Base-by-base conservation (phyloP, 2,329 filamentous ascomycete genomes). In the Bipolaris bicolor region DNA sequence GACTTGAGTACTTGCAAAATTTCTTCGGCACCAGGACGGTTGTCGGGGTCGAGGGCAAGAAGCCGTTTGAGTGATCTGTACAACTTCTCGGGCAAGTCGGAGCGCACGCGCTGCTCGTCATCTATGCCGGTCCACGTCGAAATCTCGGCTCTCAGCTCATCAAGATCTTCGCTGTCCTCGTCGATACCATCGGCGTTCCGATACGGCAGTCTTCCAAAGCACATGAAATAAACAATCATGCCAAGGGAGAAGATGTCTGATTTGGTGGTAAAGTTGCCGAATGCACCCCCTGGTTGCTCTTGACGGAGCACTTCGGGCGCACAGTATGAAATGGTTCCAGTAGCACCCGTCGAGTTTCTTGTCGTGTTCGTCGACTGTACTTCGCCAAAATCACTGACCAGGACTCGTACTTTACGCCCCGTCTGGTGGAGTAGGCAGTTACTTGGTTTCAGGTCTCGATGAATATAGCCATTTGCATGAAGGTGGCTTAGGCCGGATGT, bases 191-290 rank as follows among this genome's bases (percentile, higher is more conserved):
- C 94, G 50, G 93, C 91, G 66, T 89, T 90, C 22, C 79, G 82
- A 72, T 98, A 99, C 0, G 95, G 95, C 10, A 99, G 83, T 45
- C 89, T 85, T 1, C 90, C 91, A 73, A 99, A 99, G 74, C 95
- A 99, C 83, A 99, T 90, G 72, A 99, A 99, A 76, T 98, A 96
- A 3, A 99, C 83, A 54, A 98, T 98, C 94, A 99, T 97, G 47
- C 95, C 95, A 0, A 99, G 81, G 1, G 93, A 97, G 76, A 99
- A 99, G n/a, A 99, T 90, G 71, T 99, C 95, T 0, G 93, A 97
- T 72, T 98, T 99, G 24, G 91, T 93, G 0, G 92, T 97, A 70
- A 99, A 99, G 72, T 98, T 97, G 7, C 90, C 92, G 67, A 91
- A 94, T 0, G 84, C 84, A 0, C 94, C 94, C 26, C 81, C 82